Evolutionary conservation across 2,329 filamentous ascomycete species (phyloP).

Genomic region (Cladosporium colombiae): DNA sequence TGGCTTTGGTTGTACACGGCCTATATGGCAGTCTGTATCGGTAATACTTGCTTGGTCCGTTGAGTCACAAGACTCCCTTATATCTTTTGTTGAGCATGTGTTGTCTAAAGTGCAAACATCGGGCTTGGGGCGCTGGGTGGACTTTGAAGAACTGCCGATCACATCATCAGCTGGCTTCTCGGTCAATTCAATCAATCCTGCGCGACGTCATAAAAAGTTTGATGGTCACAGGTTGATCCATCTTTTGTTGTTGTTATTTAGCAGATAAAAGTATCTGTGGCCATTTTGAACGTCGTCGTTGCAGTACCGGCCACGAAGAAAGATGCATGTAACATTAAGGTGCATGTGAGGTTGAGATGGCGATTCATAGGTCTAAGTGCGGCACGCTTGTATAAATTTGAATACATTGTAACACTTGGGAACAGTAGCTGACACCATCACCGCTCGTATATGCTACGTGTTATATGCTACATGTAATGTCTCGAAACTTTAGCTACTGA

Average conservation of each 20-base stretch:
- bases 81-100: not conserved
- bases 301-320: too few species aligned
- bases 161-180: not conserved
- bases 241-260: not conserved
- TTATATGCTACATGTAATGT: not conserved
- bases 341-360: not conserved
- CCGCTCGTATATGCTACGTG: not conserved
- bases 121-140: not conserved
- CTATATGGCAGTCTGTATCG: not conserved
- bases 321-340: not conserved
- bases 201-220: not conserved
- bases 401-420: not conserved
- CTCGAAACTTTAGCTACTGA: not conserved
- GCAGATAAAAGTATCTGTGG: not conserved
- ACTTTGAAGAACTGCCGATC: not conserved
- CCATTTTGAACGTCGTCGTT: not conserved
- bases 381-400: not conserved
- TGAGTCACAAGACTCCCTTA: not conserved
- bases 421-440: not conserved
- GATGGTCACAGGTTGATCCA: not conserved
- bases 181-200: not conserved
- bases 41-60: not conserved
- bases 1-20: constrained; percentile 30
- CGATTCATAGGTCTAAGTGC: not conserved
- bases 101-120: not conserved